These are phyloP conservation scores for Neonectria hederae DNA, from an alignment of 2,329 filamentous ascomycete species.

Conservation along the genomic window DNA sequence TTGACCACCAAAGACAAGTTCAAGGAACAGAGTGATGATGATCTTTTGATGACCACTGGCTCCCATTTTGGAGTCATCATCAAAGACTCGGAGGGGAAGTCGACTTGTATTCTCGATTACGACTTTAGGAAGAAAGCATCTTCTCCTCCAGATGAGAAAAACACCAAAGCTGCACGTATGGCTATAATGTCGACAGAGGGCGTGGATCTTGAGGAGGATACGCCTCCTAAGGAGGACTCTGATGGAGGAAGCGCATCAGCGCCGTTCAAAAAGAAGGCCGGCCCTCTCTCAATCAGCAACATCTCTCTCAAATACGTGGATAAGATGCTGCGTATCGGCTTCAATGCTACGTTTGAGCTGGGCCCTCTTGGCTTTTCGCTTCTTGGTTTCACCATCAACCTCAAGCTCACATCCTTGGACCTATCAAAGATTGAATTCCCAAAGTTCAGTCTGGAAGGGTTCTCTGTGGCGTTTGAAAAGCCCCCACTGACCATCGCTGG, in stretches of 20 bases:
- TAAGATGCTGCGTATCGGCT: too few relatives aligned
- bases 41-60: slow-evolving; percentile 35
- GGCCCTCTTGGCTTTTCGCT: too few relatives aligned
- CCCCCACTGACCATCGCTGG: too few relatives aligned
- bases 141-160: background rate
- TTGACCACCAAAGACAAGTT: slow-evolving; percentile 28
- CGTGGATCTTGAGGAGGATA: too few relatives aligned
- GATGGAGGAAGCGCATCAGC: slow-evolving; percentile 20
- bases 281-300: slow-evolving; percentile 47
- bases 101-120: slow-evolving; percentile 38
- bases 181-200: background rate
- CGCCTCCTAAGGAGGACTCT: background rate
- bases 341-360: too few relatives aligned
- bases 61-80: slow-evolving; percentile 42
- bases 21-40: slow-evolving; percentile 12
- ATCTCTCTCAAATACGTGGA: slow-evolving; percentile 49
- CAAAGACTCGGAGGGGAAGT: slow-evolving; percentile 6
- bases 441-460: too few relatives aligned
- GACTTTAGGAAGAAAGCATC: slow-evolving; percentile 33
- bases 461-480: too few relatives aligned
- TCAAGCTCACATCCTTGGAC: too few relatives aligned
- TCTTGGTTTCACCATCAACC: too few relatives aligned
- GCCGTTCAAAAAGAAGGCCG: slow-evolving; percentile 40
- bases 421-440: too few relatives aligned
- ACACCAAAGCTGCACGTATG: background rate